These are phyloP conservation scores for Stephanodiscus triporus DNA, from an alignment of 108 stramenopile genomes.

Conservation along the genomic window DNA sequence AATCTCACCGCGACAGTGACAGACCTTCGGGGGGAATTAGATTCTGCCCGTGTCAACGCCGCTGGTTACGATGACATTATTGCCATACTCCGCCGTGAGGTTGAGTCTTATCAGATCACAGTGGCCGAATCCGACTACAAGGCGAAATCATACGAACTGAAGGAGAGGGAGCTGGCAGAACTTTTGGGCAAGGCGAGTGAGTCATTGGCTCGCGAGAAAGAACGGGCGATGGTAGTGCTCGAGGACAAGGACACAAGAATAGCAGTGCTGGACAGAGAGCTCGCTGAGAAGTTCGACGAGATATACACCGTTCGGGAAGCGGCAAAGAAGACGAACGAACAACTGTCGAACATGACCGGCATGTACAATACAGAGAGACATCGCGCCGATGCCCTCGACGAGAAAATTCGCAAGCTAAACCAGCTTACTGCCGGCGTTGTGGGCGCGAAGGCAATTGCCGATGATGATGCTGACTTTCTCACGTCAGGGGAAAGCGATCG, in stretches of 20 bases:
- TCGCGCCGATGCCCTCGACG: constrained; percentile 24
- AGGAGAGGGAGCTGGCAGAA: constrained; percentile 13
- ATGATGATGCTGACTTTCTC: not conserved
- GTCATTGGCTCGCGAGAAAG: constrained; percentile 10
- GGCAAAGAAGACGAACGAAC: constrained; percentile 1
- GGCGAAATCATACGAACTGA: constrained; percentile 16
- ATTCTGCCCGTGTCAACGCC: constrained; percentile 13
- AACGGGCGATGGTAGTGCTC: constrained; percentile 12
- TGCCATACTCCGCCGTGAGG: constrained; percentile 21
- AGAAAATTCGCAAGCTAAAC: constrained; percentile 14
- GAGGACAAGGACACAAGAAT: constrained; percentile 32
- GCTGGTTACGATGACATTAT: constrained; percentile 16
- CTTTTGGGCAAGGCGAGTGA: constrained; percentile 20
- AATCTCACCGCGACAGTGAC: constrained; percentile 4
- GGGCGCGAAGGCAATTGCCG: not conserved
- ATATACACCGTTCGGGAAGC: constrained; percentile 12
- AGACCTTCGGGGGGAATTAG: constrained; percentile 19
- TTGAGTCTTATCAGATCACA: constrained; percentile 13
- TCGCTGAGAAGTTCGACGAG: constrained; percentile 24
- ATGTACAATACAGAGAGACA: constrained; percentile 25
- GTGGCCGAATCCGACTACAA: constrained; percentile 5
- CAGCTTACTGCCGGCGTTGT: not conserved
- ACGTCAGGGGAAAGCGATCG: not conserved
- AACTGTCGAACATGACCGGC: constrained; percentile 19
- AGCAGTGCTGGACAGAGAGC: constrained; percentile 28